Base-by-base conservation (phyloP, 495 filamentous ascomycete genomes). In the Penicillium psychrofluorescens region DNA sequence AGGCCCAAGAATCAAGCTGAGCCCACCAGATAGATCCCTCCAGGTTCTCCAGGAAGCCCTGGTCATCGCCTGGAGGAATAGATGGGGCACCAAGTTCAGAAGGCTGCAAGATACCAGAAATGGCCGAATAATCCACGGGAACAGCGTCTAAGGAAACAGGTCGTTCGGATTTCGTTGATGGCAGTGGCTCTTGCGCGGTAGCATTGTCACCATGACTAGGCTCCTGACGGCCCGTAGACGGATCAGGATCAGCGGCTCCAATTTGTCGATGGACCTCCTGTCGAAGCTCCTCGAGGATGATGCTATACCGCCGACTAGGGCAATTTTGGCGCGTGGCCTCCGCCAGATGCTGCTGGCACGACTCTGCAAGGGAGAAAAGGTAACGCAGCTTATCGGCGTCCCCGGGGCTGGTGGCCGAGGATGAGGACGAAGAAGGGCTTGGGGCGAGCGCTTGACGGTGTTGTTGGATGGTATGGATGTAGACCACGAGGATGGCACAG, bases 391-490 rank as follows among this genome's bases (percentile, higher is more conserved):
- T 56, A 29, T 44, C 44, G 9, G 31, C 33, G 6, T 61, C 57
- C 11, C 58, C 50, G 6, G 50, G 46, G 33, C 55, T 55, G 4
- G 41, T 51, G 7, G 37, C 43, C 0, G 61, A 57, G 2, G 22
- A 22, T 22, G 22, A 0, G 22, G 22, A 22, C 6, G 22, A 22
- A 4, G 22, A 22, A 1, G 62, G 44, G 8, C 44, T 53, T 2
- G 56, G 47, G 5, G 45, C 51, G 6, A 49, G 54, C 8, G 62
- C 59, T n/a, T 60, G 48, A 12, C 56, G 65, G 41, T 65, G 60
- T 29, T 73, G 68, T 40, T 79, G 75, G 39, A 79, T 79, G 0
- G 70, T 68, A 44, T 74, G 70, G 15, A 79, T 75, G 34, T 78
- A 77, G 7, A 75, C 63, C 28, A 76, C 70, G 8, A 75, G 59